Percentiles rank a stretch among this genome's conserved stretches.
phyloP scores from a whole-genome alignment of 208 protist species.

The Trypanosoma vivax region DNA sequence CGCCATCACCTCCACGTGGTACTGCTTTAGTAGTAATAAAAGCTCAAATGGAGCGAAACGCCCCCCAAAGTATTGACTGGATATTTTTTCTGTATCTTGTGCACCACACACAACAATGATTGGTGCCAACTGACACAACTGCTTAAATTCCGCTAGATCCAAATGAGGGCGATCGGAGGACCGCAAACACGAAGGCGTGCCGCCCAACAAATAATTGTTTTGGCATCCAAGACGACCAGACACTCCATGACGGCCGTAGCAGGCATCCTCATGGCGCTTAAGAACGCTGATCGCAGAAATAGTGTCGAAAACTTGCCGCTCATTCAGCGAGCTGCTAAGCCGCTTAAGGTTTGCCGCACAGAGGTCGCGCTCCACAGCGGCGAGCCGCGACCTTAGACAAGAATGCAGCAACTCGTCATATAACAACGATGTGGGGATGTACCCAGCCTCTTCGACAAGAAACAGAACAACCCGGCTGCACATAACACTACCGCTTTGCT shows the following conservation, averaged over 20 bases:
- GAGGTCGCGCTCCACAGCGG: conserved; percentile 10
- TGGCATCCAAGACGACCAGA: too few species aligned
- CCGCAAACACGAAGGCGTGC: conserved; percentile 2
- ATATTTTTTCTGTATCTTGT: conserved; percentile 42
- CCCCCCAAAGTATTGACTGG: conserved; percentile 23
- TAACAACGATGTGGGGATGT: conserved; percentile 5
- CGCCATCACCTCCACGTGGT: conserved; percentile 22
- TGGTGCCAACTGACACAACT: conserved; percentile 34
- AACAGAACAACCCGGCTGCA: conserved; percentile 16
- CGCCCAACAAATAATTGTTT: too few species aligned
- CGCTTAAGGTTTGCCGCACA: conserved; percentile 12
- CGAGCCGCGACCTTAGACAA: conserved; percentile 1
- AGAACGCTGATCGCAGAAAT: conserved; percentile 10
- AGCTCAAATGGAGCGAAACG: conserved; percentile 44
- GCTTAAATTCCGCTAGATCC: conserved; percentile 24
- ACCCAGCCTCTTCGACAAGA: conserved; percentile 17
- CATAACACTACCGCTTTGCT: conserved; percentile 7
- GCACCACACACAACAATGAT: conserved; percentile 34
- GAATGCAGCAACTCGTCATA: conserved; percentile 15
- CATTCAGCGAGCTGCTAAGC: conserved; percentile 14
- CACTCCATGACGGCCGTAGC: not conserved
- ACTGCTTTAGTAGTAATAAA: conserved; percentile 35
- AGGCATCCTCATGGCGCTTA: not conserved
- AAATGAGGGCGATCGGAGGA: conserved; percentile 9
- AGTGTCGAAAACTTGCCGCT: conserved; percentile 14